Percentiles rank a stretch among this genome's conserved stretches.
Conservation (phyloP, 192 early-diverging fungal genomes). For the Entomortierella lignicola region DNA sequence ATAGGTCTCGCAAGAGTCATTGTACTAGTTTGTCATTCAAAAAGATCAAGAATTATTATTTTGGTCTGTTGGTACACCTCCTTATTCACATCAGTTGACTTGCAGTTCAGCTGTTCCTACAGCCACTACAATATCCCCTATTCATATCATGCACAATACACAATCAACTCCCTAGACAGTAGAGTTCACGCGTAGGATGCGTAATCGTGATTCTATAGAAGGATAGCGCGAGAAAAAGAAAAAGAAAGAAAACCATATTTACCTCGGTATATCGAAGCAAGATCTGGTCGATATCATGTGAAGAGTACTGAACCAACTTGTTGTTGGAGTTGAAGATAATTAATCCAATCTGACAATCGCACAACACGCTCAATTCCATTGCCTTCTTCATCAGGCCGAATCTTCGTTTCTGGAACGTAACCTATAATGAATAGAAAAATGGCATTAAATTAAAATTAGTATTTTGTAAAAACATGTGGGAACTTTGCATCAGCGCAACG, state of each 20-base stretch:
- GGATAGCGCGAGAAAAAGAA: no score
- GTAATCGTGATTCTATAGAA: no score
- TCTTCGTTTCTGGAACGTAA: slow-evolving; percentile 95
- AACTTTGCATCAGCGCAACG: no score
- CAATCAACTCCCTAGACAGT: not conserved
- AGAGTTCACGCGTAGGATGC: no score
- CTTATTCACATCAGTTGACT: slow-evolving; percentile 1
- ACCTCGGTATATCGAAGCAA: slow-evolving; percentile 89
- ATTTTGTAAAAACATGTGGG: no score
- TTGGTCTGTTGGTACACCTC: not conserved
- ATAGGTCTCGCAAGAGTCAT: slow-evolving; percentile 48
- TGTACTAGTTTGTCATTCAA: no score
- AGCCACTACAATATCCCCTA: not conserved
- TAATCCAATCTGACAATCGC: slow-evolving; percentile 96
- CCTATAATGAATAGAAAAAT: slow-evolving; percentile 59
- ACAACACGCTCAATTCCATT: slow-evolving; percentile 93
- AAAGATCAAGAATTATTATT: no score
- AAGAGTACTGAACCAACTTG: slow-evolving; percentile 95
- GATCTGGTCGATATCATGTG: slow-evolving; percentile 94
- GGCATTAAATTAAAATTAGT: no score
- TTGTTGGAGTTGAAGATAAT: slow-evolving; percentile 95
- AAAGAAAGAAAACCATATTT: not conserved
- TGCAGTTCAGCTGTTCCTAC: not conserved
- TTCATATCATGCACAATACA: not conserved
- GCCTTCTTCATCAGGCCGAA: slow-evolving; percentile 97